Percentiles rank a stretch among this genome's conserved stretches.
These are phyloP conservation scores for Tetracladium marchalianum DNA, from an alignment of 495 filamentous ascomycete species.

Conservation along the genomic window DNA sequence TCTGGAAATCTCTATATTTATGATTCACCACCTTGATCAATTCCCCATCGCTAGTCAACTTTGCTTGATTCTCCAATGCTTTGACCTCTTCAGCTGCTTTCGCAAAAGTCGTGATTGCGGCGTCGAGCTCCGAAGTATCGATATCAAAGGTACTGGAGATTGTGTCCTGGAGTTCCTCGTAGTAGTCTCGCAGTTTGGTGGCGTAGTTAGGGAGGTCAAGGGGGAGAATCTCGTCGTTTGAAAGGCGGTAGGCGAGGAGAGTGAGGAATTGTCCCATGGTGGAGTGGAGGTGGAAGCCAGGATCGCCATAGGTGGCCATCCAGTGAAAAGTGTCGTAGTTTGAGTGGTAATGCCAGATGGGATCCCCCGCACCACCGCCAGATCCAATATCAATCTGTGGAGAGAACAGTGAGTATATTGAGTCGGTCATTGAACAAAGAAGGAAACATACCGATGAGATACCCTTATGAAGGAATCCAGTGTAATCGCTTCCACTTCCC, in stretches of 20 bases:
- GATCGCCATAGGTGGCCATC: slow-evolving; percentile 73
- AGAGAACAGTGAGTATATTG: slow-evolving; percentile 10
- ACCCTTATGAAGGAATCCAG: slow-evolving; percentile 78
- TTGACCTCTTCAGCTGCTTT: slow-evolving; percentile 35
- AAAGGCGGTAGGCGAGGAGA: slow-evolving; percentile 64
- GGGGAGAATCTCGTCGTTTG: slow-evolving; percentile 61
- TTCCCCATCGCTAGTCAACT: slow-evolving; percentile 40
- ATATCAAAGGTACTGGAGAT: slow-evolving; percentile 28
- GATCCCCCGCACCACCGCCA: background rate
- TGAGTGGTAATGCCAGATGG: slow-evolving; percentile 71
- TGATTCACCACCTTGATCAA: slow-evolving; percentile 49
- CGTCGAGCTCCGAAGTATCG: slow-evolving; percentile 49
- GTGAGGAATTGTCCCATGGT: slow-evolving; percentile 69
- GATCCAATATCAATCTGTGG: slow-evolving; percentile 43
- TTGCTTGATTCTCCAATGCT: slow-evolving; percentile 27
- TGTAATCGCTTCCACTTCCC: slow-evolving; percentile 76
- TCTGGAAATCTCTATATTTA: slow-evolving; percentile 66
- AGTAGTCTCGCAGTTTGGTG: slow-evolving; percentile 47
- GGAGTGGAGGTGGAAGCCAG: slow-evolving; percentile 68
- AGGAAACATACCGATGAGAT: slow-evolving; percentile 55
- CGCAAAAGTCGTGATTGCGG: slow-evolving; percentile 16
- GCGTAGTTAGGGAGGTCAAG: slow-evolving; percentile 68
- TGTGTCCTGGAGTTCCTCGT: slow-evolving; percentile 18
- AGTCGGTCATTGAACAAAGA: too few species aligned
- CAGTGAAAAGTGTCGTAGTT: slow-evolving; percentile 89